These are phyloP conservation scores for Polytrichum formosum DNA, from an alignment of 225 moss, liverwort and hornwort species.

Conservation along the genomic window DNA sequence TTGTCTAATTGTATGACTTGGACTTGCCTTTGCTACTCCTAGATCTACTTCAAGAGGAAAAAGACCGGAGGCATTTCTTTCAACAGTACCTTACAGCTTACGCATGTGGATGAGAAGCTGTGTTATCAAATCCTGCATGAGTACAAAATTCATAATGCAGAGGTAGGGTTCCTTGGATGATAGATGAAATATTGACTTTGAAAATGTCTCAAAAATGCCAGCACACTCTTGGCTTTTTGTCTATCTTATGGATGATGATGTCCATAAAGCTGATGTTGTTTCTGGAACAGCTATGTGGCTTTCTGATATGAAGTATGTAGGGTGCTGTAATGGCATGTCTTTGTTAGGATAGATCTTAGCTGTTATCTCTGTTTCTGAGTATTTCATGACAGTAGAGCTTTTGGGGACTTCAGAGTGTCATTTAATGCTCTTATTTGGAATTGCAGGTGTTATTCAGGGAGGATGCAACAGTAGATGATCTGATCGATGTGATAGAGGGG, in stretches of 20 bases:
- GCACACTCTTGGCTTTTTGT: too few species aligned
- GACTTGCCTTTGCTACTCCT: slow-evolving; percentile 10
- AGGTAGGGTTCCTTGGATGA: slow-evolving; percentile 40
- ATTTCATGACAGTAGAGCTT: slow-evolving; percentile 4
- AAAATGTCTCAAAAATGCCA: too few species aligned
- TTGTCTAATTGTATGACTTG: slow-evolving; percentile 1
- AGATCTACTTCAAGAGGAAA: slow-evolving; percentile 99
- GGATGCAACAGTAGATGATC: slow-evolving; percentile 99
- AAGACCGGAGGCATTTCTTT: slow-evolving; percentile 99
- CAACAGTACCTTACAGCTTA: slow-evolving; percentile 85
- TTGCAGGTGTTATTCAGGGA: slow-evolving; percentile 95
- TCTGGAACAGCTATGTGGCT: too few species aligned
- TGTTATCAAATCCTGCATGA: slow-evolving; percentile 99
- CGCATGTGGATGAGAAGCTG: slow-evolving; percentile 99
- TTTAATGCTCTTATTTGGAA: slow-evolving; percentile 13
- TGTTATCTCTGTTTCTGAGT: too few species aligned
- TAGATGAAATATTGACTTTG: too few species aligned
- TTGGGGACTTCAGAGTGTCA: slow-evolving; percentile 5
- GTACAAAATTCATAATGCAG: slow-evolving; percentile 99
- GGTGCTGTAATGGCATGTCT: too few species aligned
- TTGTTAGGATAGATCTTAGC: too few species aligned
- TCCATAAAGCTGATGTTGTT: too few species aligned
- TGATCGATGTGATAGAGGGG: slow-evolving; percentile 99
- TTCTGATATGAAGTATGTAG: too few species aligned
- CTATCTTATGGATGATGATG: too few species aligned